These are phyloP conservation scores for Suillus tomentosus DNA, from an alignment of 768 basidiomycete genomes.

Conservation along the genomic window DNA sequence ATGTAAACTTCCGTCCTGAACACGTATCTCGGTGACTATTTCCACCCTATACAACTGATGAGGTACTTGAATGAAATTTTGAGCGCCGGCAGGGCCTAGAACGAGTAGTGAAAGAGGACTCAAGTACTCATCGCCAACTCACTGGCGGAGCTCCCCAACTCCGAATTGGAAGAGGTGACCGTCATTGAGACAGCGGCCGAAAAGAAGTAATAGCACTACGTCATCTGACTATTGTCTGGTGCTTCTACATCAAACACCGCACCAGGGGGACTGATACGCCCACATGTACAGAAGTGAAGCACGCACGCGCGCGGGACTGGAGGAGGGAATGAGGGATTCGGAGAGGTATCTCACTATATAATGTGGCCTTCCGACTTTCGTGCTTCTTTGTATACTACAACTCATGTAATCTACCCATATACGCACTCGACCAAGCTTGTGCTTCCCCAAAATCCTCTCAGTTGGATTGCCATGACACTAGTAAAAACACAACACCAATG, in stretches of 20 bases:
- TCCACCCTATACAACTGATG: no score
- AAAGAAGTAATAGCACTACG: no score
- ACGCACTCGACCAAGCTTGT: neutral
- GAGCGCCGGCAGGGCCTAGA: neutral
- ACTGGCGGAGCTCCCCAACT: neutral
- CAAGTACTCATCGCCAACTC: neutral
- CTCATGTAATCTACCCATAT: neutral
- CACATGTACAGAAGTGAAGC: neutral
- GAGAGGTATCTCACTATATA: neutral
- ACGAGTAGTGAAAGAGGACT: neutral
- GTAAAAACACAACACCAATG: conserved; percentile 25
- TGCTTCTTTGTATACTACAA: neutral
- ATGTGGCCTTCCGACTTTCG: neutral
- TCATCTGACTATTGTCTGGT: no score
- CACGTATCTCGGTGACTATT: no score
- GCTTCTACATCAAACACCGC: no score
- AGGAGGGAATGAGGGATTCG: neutral
- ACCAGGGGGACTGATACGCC: neutral
- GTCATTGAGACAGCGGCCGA: no score
- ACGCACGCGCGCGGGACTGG: neutral
- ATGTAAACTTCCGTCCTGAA: no score
- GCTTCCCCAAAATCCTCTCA: neutral
- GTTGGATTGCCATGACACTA: neutral
- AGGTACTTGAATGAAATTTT: no score
- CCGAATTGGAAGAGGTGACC: neutral